These are phyloP conservation scores for Pythium brachiatum DNA, from an alignment of 352 stramenopile species.

Conservation along the genomic window DNA sequence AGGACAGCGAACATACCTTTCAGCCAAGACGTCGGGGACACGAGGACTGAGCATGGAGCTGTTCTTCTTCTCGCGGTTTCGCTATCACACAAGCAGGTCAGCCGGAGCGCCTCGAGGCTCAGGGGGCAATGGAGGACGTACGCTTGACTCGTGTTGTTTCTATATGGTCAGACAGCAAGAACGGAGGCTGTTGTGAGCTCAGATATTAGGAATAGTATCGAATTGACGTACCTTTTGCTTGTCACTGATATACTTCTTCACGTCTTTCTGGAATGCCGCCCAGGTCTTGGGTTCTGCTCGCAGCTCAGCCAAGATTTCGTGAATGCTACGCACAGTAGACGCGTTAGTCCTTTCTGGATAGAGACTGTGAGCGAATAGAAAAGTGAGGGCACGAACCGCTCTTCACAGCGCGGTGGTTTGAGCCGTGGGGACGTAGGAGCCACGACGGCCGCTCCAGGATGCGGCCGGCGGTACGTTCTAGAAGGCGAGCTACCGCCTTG, in stretches of 20 bases:
- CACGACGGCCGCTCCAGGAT: constrained; percentile 8
- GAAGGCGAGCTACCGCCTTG: not conserved
- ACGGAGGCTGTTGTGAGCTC: not conserved
- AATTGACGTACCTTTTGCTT: constrained; percentile 33
- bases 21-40: constrained; percentile 16
- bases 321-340: constrained; percentile 35
- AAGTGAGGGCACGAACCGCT: constrained; percentile 23
- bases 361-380: not conserved
- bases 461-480: not conserved
- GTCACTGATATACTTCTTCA: constrained; percentile 41
- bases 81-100: constrained; percentile 26
- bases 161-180: not conserved
- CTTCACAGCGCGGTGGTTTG: constrained; percentile 27
- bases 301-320: constrained; percentile 50
- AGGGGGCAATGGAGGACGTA: not conserved
- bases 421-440: constrained; percentile 19
- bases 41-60: constrained; percentile 26
- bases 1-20: constrained; percentile 13
- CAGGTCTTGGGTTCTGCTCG: constrained; percentile 52
- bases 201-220: not conserved
- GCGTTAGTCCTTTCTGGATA: not conserved
- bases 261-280: constrained; percentile 51
- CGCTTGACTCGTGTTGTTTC: constrained; percentile 36
- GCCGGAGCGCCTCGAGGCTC: not conserved
- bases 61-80: constrained; percentile 63